phyloP scores from a whole-genome alignment of 2,329 filamentous ascomycete genomes.

The Fusarium sp. region DNA sequence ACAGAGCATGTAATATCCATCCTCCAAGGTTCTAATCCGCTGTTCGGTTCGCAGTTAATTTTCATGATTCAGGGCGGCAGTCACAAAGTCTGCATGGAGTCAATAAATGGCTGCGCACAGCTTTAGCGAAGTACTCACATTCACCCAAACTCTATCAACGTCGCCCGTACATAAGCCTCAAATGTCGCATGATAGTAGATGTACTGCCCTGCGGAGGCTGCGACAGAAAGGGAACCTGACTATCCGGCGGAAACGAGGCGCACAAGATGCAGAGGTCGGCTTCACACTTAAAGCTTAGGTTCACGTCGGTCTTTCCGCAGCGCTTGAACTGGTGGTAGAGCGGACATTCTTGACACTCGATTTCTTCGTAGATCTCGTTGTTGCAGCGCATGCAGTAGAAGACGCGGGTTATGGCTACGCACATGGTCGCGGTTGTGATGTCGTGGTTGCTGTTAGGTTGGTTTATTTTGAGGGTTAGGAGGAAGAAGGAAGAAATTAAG shows the following conservation, averaged over 20 bases:
- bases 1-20: fast-evolving
- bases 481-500: too few species aligned
- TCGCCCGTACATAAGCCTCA: not conserved
- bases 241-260: not conserved
- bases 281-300: not conserved
- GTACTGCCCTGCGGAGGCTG: not conserved
- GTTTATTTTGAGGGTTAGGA: not conserved
- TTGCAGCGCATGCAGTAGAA: not conserved
- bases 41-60: fast-evolving
- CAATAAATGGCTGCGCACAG: fast-evolving
- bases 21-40: fast-evolving
- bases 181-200: not conserved
- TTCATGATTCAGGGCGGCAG: fast-evolving
- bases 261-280: not conserved
- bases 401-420: not conserved
- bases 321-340: not conserved
- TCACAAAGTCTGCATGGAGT: not conserved
- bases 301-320: not conserved
- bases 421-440: not conserved
- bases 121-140: not conserved
- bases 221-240: not conserved
- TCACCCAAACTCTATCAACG: not conserved
- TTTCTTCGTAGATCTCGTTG: not conserved
- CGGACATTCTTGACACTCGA: not conserved
- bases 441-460: not conserved